These are phyloP conservation scores for Aspergillus sp. DNA, from an alignment of 2,329 filamentous ascomycete species.

Conservation along the genomic window DNA sequence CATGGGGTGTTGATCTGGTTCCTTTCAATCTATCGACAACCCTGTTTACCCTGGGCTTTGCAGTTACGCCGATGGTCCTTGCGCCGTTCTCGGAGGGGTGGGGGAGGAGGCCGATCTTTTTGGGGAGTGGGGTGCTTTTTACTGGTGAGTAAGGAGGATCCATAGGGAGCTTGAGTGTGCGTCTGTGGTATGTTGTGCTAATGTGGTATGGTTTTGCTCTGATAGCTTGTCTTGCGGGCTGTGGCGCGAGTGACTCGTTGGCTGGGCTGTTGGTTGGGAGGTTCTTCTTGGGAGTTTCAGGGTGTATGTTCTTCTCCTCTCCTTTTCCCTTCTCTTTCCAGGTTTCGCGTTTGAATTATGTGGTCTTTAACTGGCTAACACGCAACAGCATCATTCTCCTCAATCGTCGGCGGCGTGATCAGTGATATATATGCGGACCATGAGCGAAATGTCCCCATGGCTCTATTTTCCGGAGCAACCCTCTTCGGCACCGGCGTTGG, in stretches of 20 bases:
- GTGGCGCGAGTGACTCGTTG: background rate
- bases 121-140: background rate
- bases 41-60: background rate
- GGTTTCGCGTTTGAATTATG: background rate
- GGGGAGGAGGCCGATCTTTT: background rate
- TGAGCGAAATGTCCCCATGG: conserved; percentile 86
- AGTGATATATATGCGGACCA: conserved; percentile 80
- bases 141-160: background rate
- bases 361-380: background rate
- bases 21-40: background rate
- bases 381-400: conserved; percentile 62
- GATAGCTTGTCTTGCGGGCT: background rate
- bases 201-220: background rate
- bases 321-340: background rate
- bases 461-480: conserved; percentile 77
- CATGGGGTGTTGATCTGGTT: background rate
- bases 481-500: conserved; percentile 79
- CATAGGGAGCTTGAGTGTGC: background rate
- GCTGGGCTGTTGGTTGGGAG: background rate
- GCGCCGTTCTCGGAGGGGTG: conserved; percentile 2
- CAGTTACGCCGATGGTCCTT: background rate
- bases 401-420: conserved; percentile 88
- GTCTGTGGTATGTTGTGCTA: background rate
- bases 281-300: background rate
- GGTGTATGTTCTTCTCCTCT: background rate